Percentiles rank a stretch among this genome's conserved stretches.
Evolutionary conservation across 176 grass and related monocot genomes (phyloP).

Genomic region (Cenchrus americanus): DNA sequence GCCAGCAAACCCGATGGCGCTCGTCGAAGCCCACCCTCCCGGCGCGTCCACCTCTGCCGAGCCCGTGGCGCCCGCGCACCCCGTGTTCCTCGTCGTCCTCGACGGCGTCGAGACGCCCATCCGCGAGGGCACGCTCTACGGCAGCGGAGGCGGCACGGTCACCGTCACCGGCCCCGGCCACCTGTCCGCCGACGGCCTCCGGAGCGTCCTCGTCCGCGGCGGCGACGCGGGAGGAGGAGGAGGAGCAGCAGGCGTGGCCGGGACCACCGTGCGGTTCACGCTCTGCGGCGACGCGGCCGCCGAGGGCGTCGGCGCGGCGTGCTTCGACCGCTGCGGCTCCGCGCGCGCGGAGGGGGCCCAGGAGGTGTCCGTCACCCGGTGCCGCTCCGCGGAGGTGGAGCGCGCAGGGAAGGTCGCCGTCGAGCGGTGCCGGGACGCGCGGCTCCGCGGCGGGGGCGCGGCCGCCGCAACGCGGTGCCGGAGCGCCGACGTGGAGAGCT

Average conservation of each 20-base stretch:
- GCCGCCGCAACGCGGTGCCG: constrained; percentile 44
- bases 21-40: constrained; percentile 33
- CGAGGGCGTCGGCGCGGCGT: constrained; percentile 37
- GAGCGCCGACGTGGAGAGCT: constrained; percentile 60
- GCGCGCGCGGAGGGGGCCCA: constrained; percentile 46
- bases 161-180: constrained; percentile 51
- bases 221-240: constrained; percentile 7
- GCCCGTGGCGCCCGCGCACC: neutral
- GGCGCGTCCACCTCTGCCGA: constrained; percentile 28
- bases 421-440: constrained; percentile 54
- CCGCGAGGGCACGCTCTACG: constrained; percentile 57
- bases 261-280: constrained; percentile 28
- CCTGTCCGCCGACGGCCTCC: constrained; percentile 49
- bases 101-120: constrained; percentile 57
- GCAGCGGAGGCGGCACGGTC: constrained; percentile 41
- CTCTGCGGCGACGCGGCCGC: constrained; percentile 47
- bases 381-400: constrained; percentile 54
- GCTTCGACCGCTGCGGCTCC: constrained; percentile 52
- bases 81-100: constrained; percentile 52
- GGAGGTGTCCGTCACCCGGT: constrained; percentile 52
- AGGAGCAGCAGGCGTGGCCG: neutral
- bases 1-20: constrained; percentile 33
- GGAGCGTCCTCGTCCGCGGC: constrained; percentile 49
- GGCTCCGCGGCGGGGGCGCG: constrained; percentile 42
- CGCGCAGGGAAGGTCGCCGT: constrained; percentile 42